Evolutionary conservation across 148 eudicot genomes (phyloP).

Genomic region (Chenopodium quinoa): DNA sequence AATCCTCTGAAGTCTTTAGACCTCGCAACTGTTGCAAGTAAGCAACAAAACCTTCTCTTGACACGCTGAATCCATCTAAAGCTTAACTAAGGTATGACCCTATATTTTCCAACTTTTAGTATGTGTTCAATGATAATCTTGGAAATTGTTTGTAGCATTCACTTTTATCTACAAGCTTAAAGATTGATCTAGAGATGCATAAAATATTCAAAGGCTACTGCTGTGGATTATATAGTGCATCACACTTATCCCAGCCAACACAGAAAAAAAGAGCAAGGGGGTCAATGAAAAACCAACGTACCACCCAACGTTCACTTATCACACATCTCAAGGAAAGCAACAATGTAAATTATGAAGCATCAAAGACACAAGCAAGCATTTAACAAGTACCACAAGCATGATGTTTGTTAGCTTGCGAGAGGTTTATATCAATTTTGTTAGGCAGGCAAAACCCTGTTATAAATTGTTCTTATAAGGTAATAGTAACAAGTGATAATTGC

Average conservation of each 20-base stretch:
- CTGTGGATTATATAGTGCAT: neutral
- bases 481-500: conserved; percentile 24
- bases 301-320: neutral
- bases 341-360: neutral
- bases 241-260: neutral
- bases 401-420: neutral
- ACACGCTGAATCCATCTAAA: too few species aligned
- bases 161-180: neutral
- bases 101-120: neutral
- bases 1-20: too few species aligned
- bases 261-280: neutral
- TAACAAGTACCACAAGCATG: neutral
- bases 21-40: too few species aligned
- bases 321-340: too few species aligned
- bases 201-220: neutral
- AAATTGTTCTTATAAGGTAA: neutral
- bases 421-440: neutral
- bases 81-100: neutral
- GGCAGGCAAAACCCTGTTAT: neutral
- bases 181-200: neutral
- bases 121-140: neutral
- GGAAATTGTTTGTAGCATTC: neutral
- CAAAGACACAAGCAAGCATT: neutral
- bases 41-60: too few species aligned
- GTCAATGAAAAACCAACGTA: neutral